phyloP scores from a whole-genome alignment of 257 asterid species.

The Solanum clarkiae region DNA sequence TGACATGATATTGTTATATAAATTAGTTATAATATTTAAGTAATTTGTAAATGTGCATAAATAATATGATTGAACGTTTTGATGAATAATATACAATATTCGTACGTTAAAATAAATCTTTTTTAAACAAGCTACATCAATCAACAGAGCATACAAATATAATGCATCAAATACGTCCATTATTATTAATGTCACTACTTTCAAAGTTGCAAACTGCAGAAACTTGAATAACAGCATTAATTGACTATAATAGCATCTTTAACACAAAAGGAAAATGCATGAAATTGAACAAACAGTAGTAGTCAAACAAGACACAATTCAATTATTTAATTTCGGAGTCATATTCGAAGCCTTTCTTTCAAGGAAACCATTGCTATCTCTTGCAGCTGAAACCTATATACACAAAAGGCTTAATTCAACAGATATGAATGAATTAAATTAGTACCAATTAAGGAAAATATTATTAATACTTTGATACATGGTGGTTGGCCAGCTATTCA shows the following conservation, averaged over 20 bases:
- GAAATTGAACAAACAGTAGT: neutral
- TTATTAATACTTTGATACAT: neutral
- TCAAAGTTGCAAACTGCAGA: neutral
- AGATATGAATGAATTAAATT: neutral
- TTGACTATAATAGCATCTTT: neutral
- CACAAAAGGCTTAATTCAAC: neutral
- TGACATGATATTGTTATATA: too few species aligned
- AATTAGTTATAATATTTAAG: too few species aligned
- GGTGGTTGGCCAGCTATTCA: neutral
- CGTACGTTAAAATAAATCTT: too few species aligned
- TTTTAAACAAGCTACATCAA: too few species aligned
- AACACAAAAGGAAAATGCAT: neutral
- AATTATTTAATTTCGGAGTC: neutral
- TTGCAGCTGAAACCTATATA: constrained; percentile 7
- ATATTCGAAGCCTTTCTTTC: constrained; percentile 6
- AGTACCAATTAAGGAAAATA: neutral
- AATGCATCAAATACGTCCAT: too few species aligned
- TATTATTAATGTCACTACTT: too few species aligned
- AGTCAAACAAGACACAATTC: neutral
- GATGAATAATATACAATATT: too few species aligned
- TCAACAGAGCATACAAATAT: too few species aligned
- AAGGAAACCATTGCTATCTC: constrained; percentile 24
- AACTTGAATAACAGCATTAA: neutral
- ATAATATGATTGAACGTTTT: too few species aligned
- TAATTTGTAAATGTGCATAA: too few species aligned